Evolutionary conservation across 2,329 filamentous ascomycete genomes (phyloP).

Genomic region (Neocatenulostroma microsporum): DNA sequence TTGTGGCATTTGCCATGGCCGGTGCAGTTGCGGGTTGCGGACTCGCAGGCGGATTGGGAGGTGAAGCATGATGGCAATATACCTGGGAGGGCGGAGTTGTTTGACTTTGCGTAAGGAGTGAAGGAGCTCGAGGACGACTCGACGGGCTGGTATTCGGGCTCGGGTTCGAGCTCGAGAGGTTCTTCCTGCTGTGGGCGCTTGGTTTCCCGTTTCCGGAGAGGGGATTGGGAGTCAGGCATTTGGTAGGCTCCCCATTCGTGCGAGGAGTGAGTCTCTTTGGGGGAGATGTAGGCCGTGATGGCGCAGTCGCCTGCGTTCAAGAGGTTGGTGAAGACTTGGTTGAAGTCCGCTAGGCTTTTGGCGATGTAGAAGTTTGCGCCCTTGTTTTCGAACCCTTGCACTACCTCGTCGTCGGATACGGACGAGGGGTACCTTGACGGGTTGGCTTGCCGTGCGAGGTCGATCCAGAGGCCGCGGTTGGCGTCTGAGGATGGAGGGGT

Average conservation of each 20-base stretch:
- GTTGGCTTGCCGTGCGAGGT: slow-evolving; percentile 23
- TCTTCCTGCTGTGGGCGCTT: slow-evolving; percentile 16
- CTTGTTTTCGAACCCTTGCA: slow-evolving; percentile 10
- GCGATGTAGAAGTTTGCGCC: slow-evolving; percentile 12
- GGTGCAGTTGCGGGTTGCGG: slow-evolving; percentile 69
- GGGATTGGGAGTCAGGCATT: slow-evolving; percentile 18
- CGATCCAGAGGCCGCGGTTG: slow-evolving; percentile 22
- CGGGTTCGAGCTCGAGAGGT: slow-evolving; percentile 11
- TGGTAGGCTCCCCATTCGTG: slow-evolving; percentile 26
- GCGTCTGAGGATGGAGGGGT: slow-evolving; percentile 18
- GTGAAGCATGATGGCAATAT: slow-evolving; percentile 68
- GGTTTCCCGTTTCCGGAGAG: slow-evolving; percentile 20
- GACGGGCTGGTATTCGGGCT: slow-evolving; percentile 17
- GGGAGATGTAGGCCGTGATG: slow-evolving; percentile 4
- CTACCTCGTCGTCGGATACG: slow-evolving; percentile 12
- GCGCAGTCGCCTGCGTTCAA: background rate
- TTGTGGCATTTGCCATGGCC: slow-evolving; percentile 70
- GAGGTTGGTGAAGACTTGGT: background rate
- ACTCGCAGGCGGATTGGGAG: slow-evolving; percentile 59
- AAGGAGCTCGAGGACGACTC: slow-evolving; percentile 21
- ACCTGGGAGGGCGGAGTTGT: slow-evolving; percentile 36
- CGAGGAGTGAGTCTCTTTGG: background rate
- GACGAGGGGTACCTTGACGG: slow-evolving; percentile 6
- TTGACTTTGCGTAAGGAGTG: slow-evolving; percentile 29
- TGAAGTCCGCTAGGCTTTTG: slow-evolving; percentile 11